Conservation (phyloP, 2,329 filamentous ascomycete species). For the Talaromyces verruculosus region DNA sequence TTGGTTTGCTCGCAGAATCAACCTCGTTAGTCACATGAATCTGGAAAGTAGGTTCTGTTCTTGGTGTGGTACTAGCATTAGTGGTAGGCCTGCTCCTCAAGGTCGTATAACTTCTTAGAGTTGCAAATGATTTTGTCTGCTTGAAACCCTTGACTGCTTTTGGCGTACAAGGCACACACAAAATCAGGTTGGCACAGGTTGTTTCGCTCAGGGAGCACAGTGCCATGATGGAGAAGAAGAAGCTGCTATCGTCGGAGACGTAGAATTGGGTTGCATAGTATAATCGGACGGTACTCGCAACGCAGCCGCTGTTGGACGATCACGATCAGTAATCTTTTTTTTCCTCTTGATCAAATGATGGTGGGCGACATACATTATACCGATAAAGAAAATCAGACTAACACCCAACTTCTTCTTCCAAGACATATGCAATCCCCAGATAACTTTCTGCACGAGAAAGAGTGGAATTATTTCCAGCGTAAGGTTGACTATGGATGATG, state of each 20-base stretch:
- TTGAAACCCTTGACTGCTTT: neutral
- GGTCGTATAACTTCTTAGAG: neutral
- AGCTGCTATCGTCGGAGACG: neutral
- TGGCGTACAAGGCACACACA: constrained; percentile 3
- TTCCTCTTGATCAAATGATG: neutral
- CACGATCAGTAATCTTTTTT: neutral
- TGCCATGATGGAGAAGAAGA: constrained; percentile 9
- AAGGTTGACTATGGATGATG: constrained; percentile 36
- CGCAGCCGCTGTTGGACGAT: constrained; percentile 37
- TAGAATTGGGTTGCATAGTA: constrained; percentile 11
- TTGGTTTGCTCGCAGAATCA: neutral
- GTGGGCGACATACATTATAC: constrained; percentile 32
- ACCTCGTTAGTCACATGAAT: constrained; percentile 4
- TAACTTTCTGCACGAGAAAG: constrained; percentile 37
- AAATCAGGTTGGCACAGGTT: constrained; percentile 8
- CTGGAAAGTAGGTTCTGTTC: neutral
- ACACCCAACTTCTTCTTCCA: constrained; percentile 36
- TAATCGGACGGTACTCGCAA: constrained; percentile 44
- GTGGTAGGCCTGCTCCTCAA: neutral
- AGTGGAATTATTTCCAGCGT: constrained; percentile 36
- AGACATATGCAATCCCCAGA: constrained; percentile 36
- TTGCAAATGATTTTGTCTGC: neutral
- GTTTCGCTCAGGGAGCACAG: constrained; percentile 5
- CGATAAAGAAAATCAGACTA: constrained; percentile 35
- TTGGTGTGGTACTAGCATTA: neutral